Evolutionary conservation across 2,329 filamentous ascomycete genomes (phyloP).

Genomic region (Acephala macrosclerotiorum): DNA sequence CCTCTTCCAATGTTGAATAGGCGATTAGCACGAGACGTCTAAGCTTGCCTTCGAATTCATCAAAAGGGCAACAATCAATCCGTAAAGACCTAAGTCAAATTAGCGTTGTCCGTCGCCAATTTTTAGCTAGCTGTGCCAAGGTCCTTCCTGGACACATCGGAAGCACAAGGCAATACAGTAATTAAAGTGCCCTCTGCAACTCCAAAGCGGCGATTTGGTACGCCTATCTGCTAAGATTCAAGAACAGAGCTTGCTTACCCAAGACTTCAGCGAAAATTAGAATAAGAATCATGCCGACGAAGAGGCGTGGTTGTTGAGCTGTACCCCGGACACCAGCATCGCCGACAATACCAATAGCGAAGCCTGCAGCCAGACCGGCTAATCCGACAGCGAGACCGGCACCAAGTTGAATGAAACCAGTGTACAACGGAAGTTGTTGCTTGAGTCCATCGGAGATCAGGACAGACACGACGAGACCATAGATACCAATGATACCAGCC

Average conservation of each 20-base stretch:
- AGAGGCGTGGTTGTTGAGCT: conserved; percentile 71
- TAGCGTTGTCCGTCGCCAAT: conserved; percentile 30
- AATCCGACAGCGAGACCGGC: conserved; percentile 84
- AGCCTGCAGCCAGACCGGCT: conserved; percentile 83
- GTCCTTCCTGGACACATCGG: background rate
- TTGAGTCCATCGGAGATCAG: conserved; percentile 82
- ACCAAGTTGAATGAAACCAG: conserved; percentile 85
- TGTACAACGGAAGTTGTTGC: conserved; percentile 78
- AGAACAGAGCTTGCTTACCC: conserved; percentile 58
- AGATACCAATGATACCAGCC: conserved; percentile 99
- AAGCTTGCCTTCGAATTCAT: conserved; percentile 95
- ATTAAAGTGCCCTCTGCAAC: too few species aligned
- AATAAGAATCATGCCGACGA: conserved; percentile 83
- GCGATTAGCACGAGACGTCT: conserved; percentile 66
- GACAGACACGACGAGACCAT: conserved; percentile 88
- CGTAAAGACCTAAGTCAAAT: conserved; percentile 82
- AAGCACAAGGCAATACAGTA: background rate
- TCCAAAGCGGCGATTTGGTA: background rate
- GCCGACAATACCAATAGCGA: conserved; percentile 88
- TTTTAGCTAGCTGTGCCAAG: background rate
- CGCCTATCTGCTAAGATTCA: background rate
- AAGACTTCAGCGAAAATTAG: conserved; percentile 87
- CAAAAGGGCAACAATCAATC: conserved; percentile 96
- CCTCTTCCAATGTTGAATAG: conserved; percentile 26
- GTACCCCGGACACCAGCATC: conserved; percentile 89